Evolutionary conservation across 352 stramenopile genomes (phyloP).

Genomic region (Phytophthora fragariae): DNA sequence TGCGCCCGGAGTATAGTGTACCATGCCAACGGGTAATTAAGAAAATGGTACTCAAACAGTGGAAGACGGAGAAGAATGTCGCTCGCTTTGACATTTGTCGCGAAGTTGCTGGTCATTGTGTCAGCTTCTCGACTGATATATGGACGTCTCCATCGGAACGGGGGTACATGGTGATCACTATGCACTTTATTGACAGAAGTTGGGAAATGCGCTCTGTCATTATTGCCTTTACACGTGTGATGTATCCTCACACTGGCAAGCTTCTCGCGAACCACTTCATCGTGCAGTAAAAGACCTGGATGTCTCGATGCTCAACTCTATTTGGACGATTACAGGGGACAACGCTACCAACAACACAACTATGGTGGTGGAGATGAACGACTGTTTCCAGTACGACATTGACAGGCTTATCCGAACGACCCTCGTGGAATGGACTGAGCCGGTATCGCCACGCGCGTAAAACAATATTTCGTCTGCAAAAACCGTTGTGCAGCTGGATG

Average conservation of each 20-base stretch:
- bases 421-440: no score
- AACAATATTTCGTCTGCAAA: no score
- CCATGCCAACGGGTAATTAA: conserved; percentile 4
- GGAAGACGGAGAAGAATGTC: conserved; percentile 2
- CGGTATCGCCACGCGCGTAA: no score
- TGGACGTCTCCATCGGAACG: conserved; percentile 23
- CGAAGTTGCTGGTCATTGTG: conserved; percentile 5
- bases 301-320: no score
- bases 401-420: no score
- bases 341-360: no score
- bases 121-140: conserved; percentile 29
- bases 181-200: conserved; percentile 26
- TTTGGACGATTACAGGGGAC: no score
- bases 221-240: conserved; percentile 20
- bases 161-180: conserved; percentile 26
- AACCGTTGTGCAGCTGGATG: not conserved
- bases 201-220: conserved; percentile 25
- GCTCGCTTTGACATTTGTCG: conserved; percentile 1
- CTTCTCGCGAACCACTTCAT: not conserved
- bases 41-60: conserved; percentile 7
- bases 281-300: no score
- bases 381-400: no score
- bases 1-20: conserved; percentile 12
- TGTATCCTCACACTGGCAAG: not conserved
- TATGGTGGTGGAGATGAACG: no score